A percentile compares a stretch with the other conserved stretches of the same genome.
Conservation (phyloP, 2,329 filamentous ascomycete species). For the Aspergillus phoenicis region DNA sequence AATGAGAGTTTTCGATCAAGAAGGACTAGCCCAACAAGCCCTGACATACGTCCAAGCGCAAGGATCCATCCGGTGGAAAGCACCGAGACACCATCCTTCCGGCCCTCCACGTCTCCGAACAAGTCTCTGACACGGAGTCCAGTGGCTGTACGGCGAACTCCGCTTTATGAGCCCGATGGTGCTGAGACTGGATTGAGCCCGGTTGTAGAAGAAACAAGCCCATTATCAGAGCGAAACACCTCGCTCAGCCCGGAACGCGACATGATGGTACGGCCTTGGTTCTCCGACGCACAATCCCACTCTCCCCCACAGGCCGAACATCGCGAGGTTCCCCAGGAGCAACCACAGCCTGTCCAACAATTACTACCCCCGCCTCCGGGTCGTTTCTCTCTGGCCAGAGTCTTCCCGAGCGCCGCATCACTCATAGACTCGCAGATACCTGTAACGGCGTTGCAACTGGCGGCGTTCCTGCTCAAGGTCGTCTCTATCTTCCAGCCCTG, state of each 20-base stretch:
- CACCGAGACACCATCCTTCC: slow-evolving; percentile 30
- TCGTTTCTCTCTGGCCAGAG: slow-evolving; percentile 27
- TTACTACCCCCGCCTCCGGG: slow-evolving; percentile 48
- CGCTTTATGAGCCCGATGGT: slow-evolving; percentile 30
- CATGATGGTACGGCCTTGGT: slow-evolving; percentile 36
- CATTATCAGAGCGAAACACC: slow-evolving; percentile 18
- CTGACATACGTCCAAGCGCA: slow-evolving; percentile 36
- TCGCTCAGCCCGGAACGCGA: slow-evolving; percentile 34
- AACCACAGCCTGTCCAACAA: slow-evolving; percentile 32
- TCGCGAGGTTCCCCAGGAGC: slow-evolving; percentile 19
- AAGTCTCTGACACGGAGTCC: slow-evolving; percentile 28
- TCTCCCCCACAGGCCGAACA: slow-evolving; percentile 25
- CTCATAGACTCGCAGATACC: slow-evolving; percentile 33
- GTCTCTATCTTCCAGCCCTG: slow-evolving; percentile 67
- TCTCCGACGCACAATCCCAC: slow-evolving; percentile 28
- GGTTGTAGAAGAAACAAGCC: slow-evolving; percentile 17
- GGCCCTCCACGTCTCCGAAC: slow-evolving; percentile 32
- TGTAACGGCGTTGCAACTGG: slow-evolving; percentile 54
- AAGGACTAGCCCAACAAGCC: slow-evolving; percentile 32
- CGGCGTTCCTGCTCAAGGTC: slow-evolving; percentile 70
- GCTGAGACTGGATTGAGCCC: slow-evolving; percentile 19
- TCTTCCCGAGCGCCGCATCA: slow-evolving; percentile 23
- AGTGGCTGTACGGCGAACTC: slow-evolving; percentile 27
- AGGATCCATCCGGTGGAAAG: slow-evolving; percentile 47
- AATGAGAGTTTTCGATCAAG: slow-evolving; percentile 50